Evolutionary conservation across 73 alveolate genomes (phyloP).

Genomic region (Paramecium biaurelia): DNA sequence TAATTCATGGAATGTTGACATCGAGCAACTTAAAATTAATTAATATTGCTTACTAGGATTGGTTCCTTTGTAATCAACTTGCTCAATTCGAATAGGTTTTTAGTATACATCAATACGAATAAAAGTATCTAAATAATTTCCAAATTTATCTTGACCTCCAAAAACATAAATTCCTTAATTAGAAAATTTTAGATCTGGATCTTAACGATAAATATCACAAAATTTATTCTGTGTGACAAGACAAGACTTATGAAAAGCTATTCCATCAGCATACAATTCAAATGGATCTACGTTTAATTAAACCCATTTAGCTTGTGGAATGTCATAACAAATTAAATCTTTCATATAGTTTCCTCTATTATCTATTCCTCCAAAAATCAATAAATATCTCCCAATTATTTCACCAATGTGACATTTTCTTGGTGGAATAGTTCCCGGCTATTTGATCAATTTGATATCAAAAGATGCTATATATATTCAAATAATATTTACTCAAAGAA

Average conservation of each 20-base stretch:
- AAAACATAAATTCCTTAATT: slow-evolving; percentile 45
- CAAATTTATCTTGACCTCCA: slow-evolving; percentile 39
- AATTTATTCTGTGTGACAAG: neutral
- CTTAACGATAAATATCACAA: neutral
- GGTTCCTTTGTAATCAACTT: neutral
- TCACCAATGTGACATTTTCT: slow-evolving; percentile 39
- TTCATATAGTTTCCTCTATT: slow-evolving; percentile 4
- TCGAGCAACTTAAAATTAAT: slow-evolving; percentile 7
- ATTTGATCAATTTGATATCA: slow-evolving; percentile 19
- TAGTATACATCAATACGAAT: slow-evolving; percentile 4
- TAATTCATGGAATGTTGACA: slow-evolving; percentile 47
- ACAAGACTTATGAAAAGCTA: slow-evolving; percentile 44
- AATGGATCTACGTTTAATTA: neutral
- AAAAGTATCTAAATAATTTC: slow-evolving; percentile 47
- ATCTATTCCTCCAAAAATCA: slow-evolving; percentile 29
- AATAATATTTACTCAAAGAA: neutral
- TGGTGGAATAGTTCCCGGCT: neutral
- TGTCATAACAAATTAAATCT: slow-evolving; percentile 32
- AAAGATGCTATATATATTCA: neutral
- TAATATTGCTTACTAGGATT: neutral
- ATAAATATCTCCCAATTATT: neutral
- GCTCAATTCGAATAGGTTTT: neutral
- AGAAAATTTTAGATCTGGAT: neutral
- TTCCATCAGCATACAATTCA: slow-evolving; percentile 11
- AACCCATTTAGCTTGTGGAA: neutral